Base-by-base conservation (phyloP, 2,329 filamentous ascomycete species). In the Neonectria coccinea region DNA sequence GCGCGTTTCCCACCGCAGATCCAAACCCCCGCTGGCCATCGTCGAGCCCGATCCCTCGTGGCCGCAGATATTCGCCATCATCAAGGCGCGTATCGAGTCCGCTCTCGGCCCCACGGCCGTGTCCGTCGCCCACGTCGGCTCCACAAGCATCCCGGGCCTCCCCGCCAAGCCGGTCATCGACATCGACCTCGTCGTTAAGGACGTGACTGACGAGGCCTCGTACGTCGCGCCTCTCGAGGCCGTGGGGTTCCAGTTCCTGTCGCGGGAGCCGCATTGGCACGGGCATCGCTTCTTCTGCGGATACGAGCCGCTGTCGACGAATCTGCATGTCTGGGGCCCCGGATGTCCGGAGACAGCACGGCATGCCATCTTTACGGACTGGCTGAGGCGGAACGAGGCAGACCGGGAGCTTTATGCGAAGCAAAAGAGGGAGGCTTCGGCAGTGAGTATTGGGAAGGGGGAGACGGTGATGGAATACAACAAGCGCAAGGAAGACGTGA, bases 81-180 rank as follows among this genome's bases (percentile, higher is more conserved):
- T 78, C 63, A 77, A 76, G 59, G 58, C 71, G 4, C 75, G 75
- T 52, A 81, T 84, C 52, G 45, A 69, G 16, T 64, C 67, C 1
- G 80, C 79, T 1, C 73, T 83, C 4, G 78, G 76, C n/a, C 47
- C 69, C 20, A 67, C 79, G 4, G 65, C 77, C n/a, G 31, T 83
- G 6, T 70, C 73, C 22, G 74, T 87, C 56, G 67, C 75, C 18
- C 85, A 87, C 69, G 77, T 82, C 33, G 85, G 85, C 27, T 86
- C 83, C 12, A 87, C 85, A 29, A 83, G 82, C 55, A 77, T 87
- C 7, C 82, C 83, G 0, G 76, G 74, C 8, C 78, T 87, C 4
- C 77, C 82, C 0, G 85, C 85, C 50, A 87, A 87, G 74, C 76
- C 79, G 31, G 74, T 86, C 51, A 83, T 87, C 51, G 85, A 87